These are phyloP conservation scores for Apophysomyces variabilis DNA, from an alignment of 371 early-diverging fungal species.

Conservation along the genomic window DNA sequence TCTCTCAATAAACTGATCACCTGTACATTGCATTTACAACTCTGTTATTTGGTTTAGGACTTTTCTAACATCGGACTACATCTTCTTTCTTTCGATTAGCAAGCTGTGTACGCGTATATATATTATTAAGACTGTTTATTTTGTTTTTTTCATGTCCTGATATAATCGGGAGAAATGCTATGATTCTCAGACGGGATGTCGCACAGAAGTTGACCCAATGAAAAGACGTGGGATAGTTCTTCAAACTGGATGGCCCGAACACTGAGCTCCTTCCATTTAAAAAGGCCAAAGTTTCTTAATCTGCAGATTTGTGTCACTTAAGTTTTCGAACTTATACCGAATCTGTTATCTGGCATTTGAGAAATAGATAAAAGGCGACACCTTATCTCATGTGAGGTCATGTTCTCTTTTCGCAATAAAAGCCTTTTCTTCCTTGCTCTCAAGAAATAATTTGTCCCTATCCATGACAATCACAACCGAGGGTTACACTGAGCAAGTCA, in stretches of 20 bases:
- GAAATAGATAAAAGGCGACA: slow-evolving; percentile 9
- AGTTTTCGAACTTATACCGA: not conserved
- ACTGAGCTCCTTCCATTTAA: not conserved
- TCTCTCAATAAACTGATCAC: too few relatives aligned
- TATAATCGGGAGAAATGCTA: not conserved
- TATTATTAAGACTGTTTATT: not conserved
- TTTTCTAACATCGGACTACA: not conserved
- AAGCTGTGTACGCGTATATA: too few relatives aligned
- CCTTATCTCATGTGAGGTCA: slow-evolving; percentile 7
- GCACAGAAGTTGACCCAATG: not conserved
- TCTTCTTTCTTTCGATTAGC: not conserved
- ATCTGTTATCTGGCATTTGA: not conserved
- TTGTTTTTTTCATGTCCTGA: not conserved
- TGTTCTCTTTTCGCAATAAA: not conserved
- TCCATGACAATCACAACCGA: not conserved
- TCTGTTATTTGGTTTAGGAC: too few relatives aligned
- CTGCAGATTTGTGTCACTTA: not conserved
- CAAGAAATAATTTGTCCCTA: not conserved
- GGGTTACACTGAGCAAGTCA: not conserved
- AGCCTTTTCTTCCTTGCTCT: not conserved
- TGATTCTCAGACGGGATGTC: not conserved
- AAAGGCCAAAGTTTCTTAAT: not conserved
- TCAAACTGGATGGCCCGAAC: slow-evolving; percentile 1
- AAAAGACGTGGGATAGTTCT: not conserved
- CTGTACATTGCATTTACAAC: too few relatives aligned